A percentile compares a stretch with the other conserved stretches of the same genome.
Conservation (phyloP, 2,329 filamentous ascomycete genomes). For the Neospermospora avenae region DNA sequence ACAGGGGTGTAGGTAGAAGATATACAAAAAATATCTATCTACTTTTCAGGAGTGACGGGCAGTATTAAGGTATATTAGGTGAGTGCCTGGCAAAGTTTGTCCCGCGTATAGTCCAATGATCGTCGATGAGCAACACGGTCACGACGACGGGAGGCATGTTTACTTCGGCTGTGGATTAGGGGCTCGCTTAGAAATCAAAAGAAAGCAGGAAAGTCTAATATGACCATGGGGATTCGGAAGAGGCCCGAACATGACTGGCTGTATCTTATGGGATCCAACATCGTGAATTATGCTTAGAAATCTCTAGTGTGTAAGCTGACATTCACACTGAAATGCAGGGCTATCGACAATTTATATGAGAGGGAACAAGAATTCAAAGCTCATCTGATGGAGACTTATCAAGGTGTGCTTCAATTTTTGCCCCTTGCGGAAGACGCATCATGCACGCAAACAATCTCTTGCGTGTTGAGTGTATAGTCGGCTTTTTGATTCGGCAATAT, state of each 20-base stretch:
- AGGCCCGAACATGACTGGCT: conserved; percentile 30
- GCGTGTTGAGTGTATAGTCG: conserved; percentile 43
- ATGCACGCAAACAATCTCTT: conserved; percentile 45
- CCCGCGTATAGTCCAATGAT: too few species aligned
- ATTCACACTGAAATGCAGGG: background rate
- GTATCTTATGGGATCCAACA: background rate
- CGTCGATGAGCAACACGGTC: too few species aligned
- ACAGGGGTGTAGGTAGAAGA: too few species aligned
- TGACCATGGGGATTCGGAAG: conserved; percentile 30
- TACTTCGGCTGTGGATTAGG: too few species aligned
- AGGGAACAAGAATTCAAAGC: conserved; percentile 41
- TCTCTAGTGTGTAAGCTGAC: too few species aligned
- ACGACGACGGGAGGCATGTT: too few species aligned
- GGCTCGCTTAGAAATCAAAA: conserved; percentile 18
- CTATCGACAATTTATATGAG: conserved; percentile 43
- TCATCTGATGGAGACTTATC: conserved; percentile 39
- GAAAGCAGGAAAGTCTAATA: conserved; percentile 28
- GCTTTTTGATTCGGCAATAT: conserved; percentile 42
- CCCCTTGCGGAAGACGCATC: conserved; percentile 42
- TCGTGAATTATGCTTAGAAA: too few species aligned
- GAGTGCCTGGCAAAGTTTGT: too few species aligned
- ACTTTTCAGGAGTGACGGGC: too few species aligned
- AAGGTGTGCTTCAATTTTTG: conserved; percentile 42
- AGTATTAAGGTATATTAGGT: too few species aligned
- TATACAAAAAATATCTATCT: too few species aligned